Evolutionary conservation across 2,329 filamentous ascomycete genomes (phyloP).

Genomic region (Trichoderma sp.): DNA sequence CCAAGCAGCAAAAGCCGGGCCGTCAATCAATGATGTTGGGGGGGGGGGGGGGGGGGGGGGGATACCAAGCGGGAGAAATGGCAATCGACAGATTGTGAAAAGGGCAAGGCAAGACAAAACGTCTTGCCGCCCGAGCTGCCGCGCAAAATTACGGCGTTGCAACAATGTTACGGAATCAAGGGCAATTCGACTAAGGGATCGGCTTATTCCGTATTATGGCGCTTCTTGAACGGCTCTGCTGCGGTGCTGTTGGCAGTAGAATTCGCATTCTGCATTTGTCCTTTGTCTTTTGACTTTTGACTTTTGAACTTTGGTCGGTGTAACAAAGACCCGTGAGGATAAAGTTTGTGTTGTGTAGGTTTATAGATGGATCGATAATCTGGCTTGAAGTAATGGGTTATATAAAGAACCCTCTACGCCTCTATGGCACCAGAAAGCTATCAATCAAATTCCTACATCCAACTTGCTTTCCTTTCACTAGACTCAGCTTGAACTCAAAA

Average conservation of each 20-base stretch:
- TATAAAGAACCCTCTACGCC: neutral
- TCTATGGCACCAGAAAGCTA: neutral
- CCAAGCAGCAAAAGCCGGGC: neutral
- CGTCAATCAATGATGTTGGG: neutral
- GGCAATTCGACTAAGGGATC: neutral
- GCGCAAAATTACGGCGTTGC: slow-evolving; percentile 10
- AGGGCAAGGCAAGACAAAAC: too few relatives aligned
- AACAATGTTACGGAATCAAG: neutral
- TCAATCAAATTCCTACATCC: too few relatives aligned
- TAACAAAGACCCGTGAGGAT: neutral
- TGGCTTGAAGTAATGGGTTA: neutral
- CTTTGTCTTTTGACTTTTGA: neutral
- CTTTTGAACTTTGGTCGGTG: neutral
- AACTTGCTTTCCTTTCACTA: neutral
- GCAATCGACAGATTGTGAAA: neutral
- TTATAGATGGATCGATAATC: neutral
- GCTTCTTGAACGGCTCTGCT: neutral
- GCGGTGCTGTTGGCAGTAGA: neutral
- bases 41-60: too few relatives aligned
- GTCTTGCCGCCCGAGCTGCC: neutral
- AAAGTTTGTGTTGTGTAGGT: neutral
- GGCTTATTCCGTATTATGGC: neutral
- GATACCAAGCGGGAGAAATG: neutral
- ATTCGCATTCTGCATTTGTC: neutral
- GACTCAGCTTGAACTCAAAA: neutral